Percentiles rank a stretch among this genome's conserved stretches.
Evolutionary conservation across 768 basidiomycete genomes (phyloP).

Genomic region (Suillus sp.): DNA sequence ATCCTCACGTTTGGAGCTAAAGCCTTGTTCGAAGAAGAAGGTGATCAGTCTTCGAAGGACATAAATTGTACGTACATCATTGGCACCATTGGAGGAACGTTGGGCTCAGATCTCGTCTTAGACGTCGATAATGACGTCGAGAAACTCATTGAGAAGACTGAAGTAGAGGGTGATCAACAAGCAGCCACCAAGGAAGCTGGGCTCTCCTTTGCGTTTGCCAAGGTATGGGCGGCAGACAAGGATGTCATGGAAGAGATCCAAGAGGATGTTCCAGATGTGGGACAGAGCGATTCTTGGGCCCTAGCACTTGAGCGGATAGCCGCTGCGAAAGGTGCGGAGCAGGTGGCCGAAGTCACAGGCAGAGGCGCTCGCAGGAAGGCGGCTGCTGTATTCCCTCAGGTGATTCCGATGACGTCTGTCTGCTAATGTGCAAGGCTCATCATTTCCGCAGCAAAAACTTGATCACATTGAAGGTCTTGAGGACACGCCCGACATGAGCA

Average conservation of each 20-base stretch:
- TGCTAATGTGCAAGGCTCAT: constrained; percentile 7
- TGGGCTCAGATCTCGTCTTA: constrained; percentile 27
- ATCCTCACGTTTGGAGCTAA: constrained; percentile 90
- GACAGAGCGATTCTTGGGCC: constrained; percentile 81
- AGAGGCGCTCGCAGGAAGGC: constrained; percentile 77
- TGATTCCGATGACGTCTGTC: constrained; percentile 12
- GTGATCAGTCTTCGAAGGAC: constrained; percentile 56
- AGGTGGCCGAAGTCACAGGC: constrained; percentile 60
- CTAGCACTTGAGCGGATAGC: constrained; percentile 58
- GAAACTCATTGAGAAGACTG: constrained; percentile 83
- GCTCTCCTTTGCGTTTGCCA: constrained; percentile 82
- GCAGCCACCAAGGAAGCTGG: constrained; percentile 51
- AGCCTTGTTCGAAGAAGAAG: constrained; percentile 75
- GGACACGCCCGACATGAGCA: constrained; percentile 42
- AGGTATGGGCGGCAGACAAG: constrained; percentile 87
- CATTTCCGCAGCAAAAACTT: constrained; percentile 29
- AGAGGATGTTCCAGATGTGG: constrained; percentile 48
- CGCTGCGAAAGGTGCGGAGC: constrained; percentile 41
- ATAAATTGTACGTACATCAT: constrained; percentile 58
- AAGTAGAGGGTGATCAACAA: constrained; percentile 64
- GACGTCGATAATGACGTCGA: constrained; percentile 84
- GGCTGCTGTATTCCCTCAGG: constrained; percentile 48
- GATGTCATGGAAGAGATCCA: constrained; percentile 67
- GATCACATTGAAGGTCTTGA: constrained; percentile 36
- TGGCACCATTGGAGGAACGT: background rate